Evolutionary conservation across 2,329 filamentous ascomycete species (phyloP).

Genomic region (Geoglossum cookeanum): DNA sequence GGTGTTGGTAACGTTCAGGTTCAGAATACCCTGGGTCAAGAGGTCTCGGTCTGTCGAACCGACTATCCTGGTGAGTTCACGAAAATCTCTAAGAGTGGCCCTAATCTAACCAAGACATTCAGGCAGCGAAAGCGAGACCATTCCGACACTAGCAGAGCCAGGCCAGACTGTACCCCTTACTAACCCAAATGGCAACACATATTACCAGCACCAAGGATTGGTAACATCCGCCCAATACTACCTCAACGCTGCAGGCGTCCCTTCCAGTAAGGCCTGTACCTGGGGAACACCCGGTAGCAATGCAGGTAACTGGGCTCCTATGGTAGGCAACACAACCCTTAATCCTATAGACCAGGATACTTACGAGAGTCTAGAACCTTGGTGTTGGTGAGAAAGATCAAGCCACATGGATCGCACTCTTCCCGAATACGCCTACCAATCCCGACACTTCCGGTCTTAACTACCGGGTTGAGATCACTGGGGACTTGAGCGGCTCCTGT

Average conservation of each 20-base stretch:
- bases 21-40: constrained; percentile 48
- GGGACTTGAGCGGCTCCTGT: constrained; percentile 44
- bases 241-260: constrained; percentile 63
- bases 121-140: constrained; percentile 65
- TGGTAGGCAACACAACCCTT: constrained; percentile 16
- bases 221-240: constrained; percentile 89
- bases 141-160: constrained; percentile 47
- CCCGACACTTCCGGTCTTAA: constrained; percentile 39
- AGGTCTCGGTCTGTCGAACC: constrained; percentile 71
- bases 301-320: constrained; percentile 68
- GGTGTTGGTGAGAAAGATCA: constrained; percentile 57
- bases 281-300: constrained; percentile 47
- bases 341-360: neutral
- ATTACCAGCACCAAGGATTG: constrained; percentile 61
- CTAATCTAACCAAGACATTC: constrained; percentile 3
- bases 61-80: constrained; percentile 61
- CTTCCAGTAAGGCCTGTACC: constrained; percentile 48
- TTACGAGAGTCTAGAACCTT: constrained; percentile 32
- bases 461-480: constrained; percentile 61
- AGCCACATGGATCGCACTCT: constrained; percentile 62
- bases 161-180: constrained; percentile 45
- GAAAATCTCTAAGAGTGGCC: neutral
- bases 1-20: constrained; percentile 55
- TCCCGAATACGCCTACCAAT: constrained; percentile 63
- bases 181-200: constrained; percentile 51